A percentile compares a stretch with the other conserved stretches of the same genome.
These are phyloP conservation scores for Euryodendron excelsum DNA, from an alignment of 148 eudicot species.

Conservation along the genomic window DNA sequence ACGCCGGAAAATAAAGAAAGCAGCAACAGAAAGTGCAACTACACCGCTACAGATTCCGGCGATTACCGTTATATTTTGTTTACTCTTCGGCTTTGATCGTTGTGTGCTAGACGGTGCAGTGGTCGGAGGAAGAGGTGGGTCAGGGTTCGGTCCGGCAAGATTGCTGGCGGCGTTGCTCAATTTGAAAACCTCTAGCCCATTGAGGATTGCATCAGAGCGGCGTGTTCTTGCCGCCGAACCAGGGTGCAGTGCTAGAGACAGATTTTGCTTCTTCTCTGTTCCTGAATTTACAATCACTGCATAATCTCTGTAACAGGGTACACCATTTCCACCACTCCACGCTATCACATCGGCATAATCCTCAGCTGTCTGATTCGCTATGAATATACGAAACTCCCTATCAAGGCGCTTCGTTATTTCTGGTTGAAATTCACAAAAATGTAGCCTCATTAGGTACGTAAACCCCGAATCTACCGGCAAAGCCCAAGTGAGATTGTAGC, in stretches of 20 bases:
- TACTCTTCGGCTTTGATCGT: too few relatives aligned
- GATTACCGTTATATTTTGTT: background rate
- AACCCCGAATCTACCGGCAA: background rate
- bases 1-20: background rate
- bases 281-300: too few relatives aligned
- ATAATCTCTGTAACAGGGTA: too few relatives aligned
- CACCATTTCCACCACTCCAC: too few relatives aligned
- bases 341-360: too few relatives aligned
- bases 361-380: too few relatives aligned
- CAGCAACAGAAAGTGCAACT: background rate
- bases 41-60: background rate
- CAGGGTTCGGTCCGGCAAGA: background rate
- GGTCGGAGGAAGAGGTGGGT: background rate
- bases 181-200: constrained; percentile 5
- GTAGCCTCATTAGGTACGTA: background rate
- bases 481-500: constrained; percentile 19
- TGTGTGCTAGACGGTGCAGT: background rate
- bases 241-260: constrained; percentile 9
- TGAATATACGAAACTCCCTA: too few relatives aligned
- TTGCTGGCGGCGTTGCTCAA: background rate
- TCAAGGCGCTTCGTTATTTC: too few relatives aligned
- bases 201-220: background rate
- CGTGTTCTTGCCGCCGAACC: background rate
- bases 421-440: too few relatives aligned
- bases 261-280: background rate